Conservation (phyloP, 306 rosid genomes). For the Abrus pulchellus region DNA sequence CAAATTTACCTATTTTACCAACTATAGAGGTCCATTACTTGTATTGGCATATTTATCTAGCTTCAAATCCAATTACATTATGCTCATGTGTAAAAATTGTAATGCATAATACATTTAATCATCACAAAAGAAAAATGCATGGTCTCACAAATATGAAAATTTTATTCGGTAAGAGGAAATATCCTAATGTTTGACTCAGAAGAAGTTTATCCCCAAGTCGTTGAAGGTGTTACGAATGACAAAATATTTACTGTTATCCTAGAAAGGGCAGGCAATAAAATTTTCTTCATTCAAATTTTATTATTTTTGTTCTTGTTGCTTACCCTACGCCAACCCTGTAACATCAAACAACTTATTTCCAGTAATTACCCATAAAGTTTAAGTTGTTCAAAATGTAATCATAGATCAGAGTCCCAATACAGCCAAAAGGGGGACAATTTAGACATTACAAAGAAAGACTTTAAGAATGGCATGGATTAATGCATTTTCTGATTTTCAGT, state of each 20-base stretch:
- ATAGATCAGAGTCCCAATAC: background rate
- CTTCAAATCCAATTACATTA: background rate
- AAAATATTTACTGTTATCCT: background rate
- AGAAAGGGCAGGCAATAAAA: background rate
- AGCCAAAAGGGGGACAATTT: background rate
- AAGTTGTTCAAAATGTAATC: background rate
- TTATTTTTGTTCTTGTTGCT: background rate
- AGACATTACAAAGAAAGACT: background rate
- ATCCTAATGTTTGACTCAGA: constrained; percentile 7
- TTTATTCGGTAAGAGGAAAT: constrained; percentile 4
- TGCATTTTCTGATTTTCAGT: background rate
- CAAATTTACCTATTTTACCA: constrained; percentile 14
- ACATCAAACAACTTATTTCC: constrained; percentile 16
- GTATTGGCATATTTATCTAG: constrained; percentile 27
- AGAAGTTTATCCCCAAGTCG: constrained; percentile 1
- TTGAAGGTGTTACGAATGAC: constrained; percentile 9
- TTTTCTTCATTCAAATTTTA: background rate
- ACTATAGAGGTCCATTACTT: constrained; percentile 11
- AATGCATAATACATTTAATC: constrained; percentile 1
- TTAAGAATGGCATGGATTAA: constrained; percentile 13
- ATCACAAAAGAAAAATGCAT: background rate
- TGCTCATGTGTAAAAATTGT: background rate
- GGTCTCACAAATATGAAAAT: background rate
- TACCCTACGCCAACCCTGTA: background rate
- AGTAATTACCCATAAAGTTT: background rate